Base-by-base conservation (phyloP, 2,329 filamentous ascomycete genomes). In the Fusarium sp. region DNA sequence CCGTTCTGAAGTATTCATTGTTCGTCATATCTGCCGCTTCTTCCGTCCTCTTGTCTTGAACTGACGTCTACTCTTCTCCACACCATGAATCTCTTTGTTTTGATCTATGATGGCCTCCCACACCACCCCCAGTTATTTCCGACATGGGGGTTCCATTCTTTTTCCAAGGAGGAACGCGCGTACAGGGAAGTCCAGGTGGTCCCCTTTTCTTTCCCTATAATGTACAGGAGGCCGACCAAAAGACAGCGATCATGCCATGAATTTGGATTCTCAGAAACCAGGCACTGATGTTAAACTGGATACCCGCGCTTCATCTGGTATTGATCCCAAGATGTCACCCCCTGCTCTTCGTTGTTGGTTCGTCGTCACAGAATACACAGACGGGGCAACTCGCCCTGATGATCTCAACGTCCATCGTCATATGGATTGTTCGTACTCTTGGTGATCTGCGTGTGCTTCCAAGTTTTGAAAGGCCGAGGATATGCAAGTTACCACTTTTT, bases 51-150 rank as follows among this genome's bases (percentile, higher is more conserved):
- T 18, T 52, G 47, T 52, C 40, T 56, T 56, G 47, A 31, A 37
- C 27, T 65, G 64, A 69, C 42, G 42, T 40, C 37, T 38, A 47
- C 13, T 50, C 50, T 57, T 58, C 38, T 42, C 60, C 38, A 52
- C 60, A n/a, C 10, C 60, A 52, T 62, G 60, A 62, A 29, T 47
- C 16, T 47, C n/a, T 47, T n/a, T 52, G 47, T 52, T 52, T 52
- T 52, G 47, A 31, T 52, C 47, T 27, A 31, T 31, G 47, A 62
- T 56, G 31, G 18, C 52, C 13, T 40, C 65, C 27, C 27, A 54
- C 67, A 37, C 52, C 60, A 66, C 61, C 37, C 68, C 71, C 71
- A 74, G 67, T 73, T 74, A 69, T 73, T 71, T 63, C 64, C 71
- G 62, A 66, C 62, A 71, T 31, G 38, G 40, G 40, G 52, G 64